Percentiles rank a stretch among this genome's conserved stretches.
Evolutionary conservation across 495 filamentous ascomycete species (phyloP).

Genomic region (Aspergillus leporis): DNA sequence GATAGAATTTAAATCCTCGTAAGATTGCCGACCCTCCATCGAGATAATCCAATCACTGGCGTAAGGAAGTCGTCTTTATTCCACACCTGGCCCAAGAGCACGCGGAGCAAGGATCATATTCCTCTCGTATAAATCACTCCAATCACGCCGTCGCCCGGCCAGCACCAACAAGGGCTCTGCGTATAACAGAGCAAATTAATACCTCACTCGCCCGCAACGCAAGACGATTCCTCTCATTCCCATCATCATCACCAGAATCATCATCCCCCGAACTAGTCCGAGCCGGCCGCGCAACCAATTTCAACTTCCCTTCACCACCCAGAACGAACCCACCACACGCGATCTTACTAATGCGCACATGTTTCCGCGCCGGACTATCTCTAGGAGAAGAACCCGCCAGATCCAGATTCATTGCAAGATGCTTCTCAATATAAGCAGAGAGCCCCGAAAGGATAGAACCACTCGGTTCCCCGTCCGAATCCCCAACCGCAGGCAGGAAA

Average conservation of each 20-base stretch:
- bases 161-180: conserved; percentile 21
- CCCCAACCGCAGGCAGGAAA: conserved; percentile 21
- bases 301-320: conserved; percentile 52
- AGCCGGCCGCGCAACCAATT: conserved; percentile 39
- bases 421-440: conserved; percentile 42
- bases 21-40: neutral
- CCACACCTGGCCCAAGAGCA: neutral
- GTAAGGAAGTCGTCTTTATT: neutral
- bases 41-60: neutral
- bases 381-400: conserved; percentile 24
- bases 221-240: conserved; percentile 8
- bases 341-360: conserved; percentile 50
- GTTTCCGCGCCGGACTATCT: conserved; percentile 23
- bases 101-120: neutral
- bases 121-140: neutral
- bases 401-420: conserved; percentile 52
- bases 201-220: conserved; percentile 28
- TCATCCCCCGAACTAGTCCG: neutral
- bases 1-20: neutral
- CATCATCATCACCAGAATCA: conserved; percentile 17
- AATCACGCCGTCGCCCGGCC: neutral
- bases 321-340: conserved; percentile 56
- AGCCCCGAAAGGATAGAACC: conserved; percentile 44
- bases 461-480: neutral
- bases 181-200: conserved; percentile 31